phyloP scores from a whole-genome alignment of 2,329 filamentous ascomycete species.

The Stachybotrys elegans region DNA sequence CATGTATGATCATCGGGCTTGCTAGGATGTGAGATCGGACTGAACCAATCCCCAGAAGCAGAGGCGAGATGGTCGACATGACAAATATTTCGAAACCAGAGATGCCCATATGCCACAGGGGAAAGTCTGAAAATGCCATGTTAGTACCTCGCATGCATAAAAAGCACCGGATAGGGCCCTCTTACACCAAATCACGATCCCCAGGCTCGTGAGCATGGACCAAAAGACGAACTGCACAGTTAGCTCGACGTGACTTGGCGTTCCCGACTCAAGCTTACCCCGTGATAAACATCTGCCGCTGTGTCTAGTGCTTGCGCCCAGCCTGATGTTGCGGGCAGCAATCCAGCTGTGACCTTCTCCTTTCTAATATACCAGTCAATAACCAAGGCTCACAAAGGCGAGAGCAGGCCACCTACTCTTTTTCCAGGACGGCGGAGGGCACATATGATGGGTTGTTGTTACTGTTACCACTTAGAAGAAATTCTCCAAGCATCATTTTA shows the following conservation, averaged over 20 bases:
- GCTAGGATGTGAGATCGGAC: conserved; percentile 63
- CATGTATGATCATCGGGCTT: conserved; percentile 66
- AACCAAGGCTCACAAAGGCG: background rate
- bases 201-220: conserved; percentile 87
- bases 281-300: conserved; percentile 84
- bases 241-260: conserved; percentile 8
- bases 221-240: conserved; percentile 78
- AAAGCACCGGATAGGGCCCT: conserved; percentile 15
- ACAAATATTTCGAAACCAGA: conserved; percentile 92
- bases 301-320: conserved; percentile 74
- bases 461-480: conserved; percentile 43
- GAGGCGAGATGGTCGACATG: conserved; percentile 76
- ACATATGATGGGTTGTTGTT: conserved; percentile 41
- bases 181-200: conserved; percentile 89
- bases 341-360: conserved; percentile 64
- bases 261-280: conserved; percentile 48
- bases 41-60: conserved; percentile 67
- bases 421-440: conserved; percentile 54
- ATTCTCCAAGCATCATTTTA: conserved; percentile 20
- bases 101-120: conserved; percentile 98
- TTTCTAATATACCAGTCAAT: conserved; percentile 51
- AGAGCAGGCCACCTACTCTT: conserved; percentile 57
- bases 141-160: conserved; percentile 9
- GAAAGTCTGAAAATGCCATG: conserved; percentile 66
- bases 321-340: conserved; percentile 68